These are phyloP conservation scores for Senna siamea DNA, from an alignment of 306 rosid genomes.

Conservation along the genomic window DNA sequence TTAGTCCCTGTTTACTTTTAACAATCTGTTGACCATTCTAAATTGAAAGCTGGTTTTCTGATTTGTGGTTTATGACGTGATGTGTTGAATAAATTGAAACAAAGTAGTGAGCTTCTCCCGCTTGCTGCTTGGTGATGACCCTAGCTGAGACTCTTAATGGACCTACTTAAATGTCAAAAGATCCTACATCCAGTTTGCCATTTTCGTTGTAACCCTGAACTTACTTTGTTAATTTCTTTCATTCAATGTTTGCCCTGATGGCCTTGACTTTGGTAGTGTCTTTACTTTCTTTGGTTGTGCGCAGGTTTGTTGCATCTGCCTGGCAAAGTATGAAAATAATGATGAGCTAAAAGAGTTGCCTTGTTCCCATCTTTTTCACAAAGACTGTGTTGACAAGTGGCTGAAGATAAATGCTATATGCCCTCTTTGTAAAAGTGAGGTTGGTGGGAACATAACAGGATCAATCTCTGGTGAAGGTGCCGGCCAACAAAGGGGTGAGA, in stretches of 20 bases:
- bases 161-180: neutral
- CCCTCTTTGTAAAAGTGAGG: constrained; percentile 92
- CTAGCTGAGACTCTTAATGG: constrained; percentile 1
- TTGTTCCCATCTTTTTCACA: constrained; percentile 93
- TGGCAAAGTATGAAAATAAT: constrained; percentile 83
- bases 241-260: constrained; percentile 15
- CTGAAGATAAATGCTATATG: constrained; percentile 86
- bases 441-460: constrained; percentile 55
- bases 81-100: constrained; percentile 1
- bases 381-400: constrained; percentile 96
- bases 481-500: constrained; percentile 54
- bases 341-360: constrained; percentile 90
- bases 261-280: constrained; percentile 24
- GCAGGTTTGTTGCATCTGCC: constrained; percentile 95
- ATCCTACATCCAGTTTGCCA: constrained; percentile 23
- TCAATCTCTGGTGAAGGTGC: constrained; percentile 50
- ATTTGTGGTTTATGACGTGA: neutral
- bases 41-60: neutral
- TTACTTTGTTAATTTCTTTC: neutral
- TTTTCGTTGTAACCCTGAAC: neutral
- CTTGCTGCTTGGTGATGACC: neutral
- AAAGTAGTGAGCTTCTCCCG: neutral
- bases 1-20: neutral
- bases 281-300: constrained; percentile 32
- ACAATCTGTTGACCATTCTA: neutral